A percentile compares a stretch with the other conserved stretches of the same genome.
Evolutionary conservation across 2,329 filamentous ascomycete species (phyloP).

Genomic region (Calycina herbarum): DNA sequence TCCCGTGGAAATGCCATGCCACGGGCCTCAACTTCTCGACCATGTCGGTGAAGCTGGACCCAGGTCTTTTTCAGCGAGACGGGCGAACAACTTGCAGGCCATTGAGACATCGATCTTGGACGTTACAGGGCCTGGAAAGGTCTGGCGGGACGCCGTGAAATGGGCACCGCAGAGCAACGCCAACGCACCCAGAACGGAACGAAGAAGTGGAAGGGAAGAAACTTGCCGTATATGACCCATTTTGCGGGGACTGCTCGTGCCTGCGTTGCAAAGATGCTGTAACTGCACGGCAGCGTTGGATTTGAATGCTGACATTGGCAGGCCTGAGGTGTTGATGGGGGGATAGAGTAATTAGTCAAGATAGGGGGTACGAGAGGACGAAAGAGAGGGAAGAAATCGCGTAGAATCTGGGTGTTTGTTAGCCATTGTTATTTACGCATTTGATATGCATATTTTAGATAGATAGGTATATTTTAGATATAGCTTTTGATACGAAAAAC

Average conservation of each 20-base stretch:
- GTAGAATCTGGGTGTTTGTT: not conserved
- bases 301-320: conserved; percentile 1
- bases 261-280: too few relatives aligned
- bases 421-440: not conserved
- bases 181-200: not conserved
- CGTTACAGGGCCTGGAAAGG: not conserved
- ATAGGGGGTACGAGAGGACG: conserved; percentile 3
- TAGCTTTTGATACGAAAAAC: too few relatives aligned
- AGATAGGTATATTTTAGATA: too few relatives aligned
- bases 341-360: not conserved
- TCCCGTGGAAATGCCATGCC: not conserved
- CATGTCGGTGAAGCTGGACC: not conserved
- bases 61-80: not conserved
- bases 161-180: not conserved
- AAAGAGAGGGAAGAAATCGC: not conserved
- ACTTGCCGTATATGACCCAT: not conserved
- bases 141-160: not conserved
- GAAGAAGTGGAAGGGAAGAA: not conserved
- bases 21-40: not conserved
- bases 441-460: not conserved
- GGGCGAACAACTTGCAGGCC: not conserved
- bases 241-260: not conserved
- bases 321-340: conserved; percentile 1
- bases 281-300: not conserved
- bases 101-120: not conserved